Conservation (phyloP, 1,284 basidiomycete species). For the Trametes versicolor region DNA sequence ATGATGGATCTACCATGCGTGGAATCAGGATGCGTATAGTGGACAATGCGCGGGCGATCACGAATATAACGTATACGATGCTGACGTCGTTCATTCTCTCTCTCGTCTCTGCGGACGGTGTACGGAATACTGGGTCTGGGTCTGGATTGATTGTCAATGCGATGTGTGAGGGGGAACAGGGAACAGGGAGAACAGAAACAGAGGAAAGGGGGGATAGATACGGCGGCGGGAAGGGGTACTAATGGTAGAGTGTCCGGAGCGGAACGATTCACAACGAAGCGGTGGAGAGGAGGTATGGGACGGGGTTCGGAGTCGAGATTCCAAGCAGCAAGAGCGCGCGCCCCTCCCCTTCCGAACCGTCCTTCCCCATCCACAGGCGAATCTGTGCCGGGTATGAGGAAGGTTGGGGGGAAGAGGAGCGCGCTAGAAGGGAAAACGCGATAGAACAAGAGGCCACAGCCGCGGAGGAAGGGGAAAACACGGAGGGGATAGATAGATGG, state of each 20-base stretch:
- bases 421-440: not conserved
- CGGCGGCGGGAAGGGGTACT: not conserved
- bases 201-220: not conserved
- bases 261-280: conserved; percentile 7
- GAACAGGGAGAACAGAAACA: not conserved
- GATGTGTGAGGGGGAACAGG: not conserved
- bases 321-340: conserved; percentile 22
- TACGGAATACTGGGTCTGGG: not conserved
- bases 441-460: conserved; percentile 5
- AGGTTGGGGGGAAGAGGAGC: not conserved
- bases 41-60: conserved; percentile 7
- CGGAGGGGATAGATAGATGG: conserved; percentile 30
- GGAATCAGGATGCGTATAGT: not conserved
- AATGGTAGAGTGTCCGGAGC: conserved; percentile 6
- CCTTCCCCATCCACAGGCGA: conserved; percentile 11
- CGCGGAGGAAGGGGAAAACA: conserved; percentile 22
- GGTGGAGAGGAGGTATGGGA: conserved; percentile 13
- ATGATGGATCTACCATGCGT: conserved; percentile 22
- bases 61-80: conserved; percentile 6
- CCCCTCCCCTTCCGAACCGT: conserved; percentile 11
- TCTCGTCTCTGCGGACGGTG: not conserved
- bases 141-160: not conserved
- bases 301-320: not conserved
- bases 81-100: not conserved
- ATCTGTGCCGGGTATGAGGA: conserved; percentile 18